Conservation (phyloP, 768 basidiomycete genomes). For the Suillus subluteus region DNA sequence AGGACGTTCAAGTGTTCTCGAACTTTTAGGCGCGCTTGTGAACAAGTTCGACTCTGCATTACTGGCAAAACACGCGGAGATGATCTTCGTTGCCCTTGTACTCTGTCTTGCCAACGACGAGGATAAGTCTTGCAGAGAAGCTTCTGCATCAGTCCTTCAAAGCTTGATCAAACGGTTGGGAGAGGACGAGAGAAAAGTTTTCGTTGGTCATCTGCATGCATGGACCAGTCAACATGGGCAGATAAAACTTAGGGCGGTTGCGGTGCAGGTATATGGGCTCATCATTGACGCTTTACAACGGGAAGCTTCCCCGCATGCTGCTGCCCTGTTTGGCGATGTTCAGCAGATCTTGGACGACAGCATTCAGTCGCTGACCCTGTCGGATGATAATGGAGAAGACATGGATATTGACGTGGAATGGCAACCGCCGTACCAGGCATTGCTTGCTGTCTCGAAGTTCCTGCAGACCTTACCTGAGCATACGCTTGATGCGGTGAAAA, state of each 20-base stretch:
- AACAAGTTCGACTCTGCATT: slow-evolving; percentile 80
- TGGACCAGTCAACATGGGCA: slow-evolving; percentile 76
- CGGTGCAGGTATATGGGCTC: slow-evolving; percentile 83
- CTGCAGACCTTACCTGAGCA: slow-evolving; percentile 58
- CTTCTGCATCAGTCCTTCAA: slow-evolving; percentile 85
- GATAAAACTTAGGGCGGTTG: slow-evolving; percentile 66
- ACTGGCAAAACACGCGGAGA: slow-evolving; percentile 79
- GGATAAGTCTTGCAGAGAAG: slow-evolving; percentile 85
- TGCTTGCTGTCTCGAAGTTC: slow-evolving; percentile 68
- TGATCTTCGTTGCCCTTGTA: slow-evolving; percentile 89
- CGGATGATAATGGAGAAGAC: slow-evolving; percentile 43
- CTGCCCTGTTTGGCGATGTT: slow-evolving; percentile 60
- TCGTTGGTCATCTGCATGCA: slow-evolving; percentile 73
- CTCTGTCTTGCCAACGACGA: slow-evolving; percentile 96
- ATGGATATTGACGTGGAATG: slow-evolving; percentile 69
- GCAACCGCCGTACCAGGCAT: slow-evolving; percentile 81
- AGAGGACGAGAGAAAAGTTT: slow-evolving; percentile 52
- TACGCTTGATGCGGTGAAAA: slow-evolving; percentile 45
- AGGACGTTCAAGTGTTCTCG: slow-evolving; percentile 92
- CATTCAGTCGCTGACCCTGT: slow-evolving; percentile 40
- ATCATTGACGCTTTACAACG: slow-evolving; percentile 68
- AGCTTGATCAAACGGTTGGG: slow-evolving; percentile 72
- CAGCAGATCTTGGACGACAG: slow-evolving; percentile 47
- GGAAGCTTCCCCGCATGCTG: slow-evolving; percentile 48
- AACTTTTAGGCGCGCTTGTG: slow-evolving; percentile 83